Evolutionary conservation across 192 early-diverging fungal species (phyloP).

Genomic region (Spizellomyces sp.): DNA sequence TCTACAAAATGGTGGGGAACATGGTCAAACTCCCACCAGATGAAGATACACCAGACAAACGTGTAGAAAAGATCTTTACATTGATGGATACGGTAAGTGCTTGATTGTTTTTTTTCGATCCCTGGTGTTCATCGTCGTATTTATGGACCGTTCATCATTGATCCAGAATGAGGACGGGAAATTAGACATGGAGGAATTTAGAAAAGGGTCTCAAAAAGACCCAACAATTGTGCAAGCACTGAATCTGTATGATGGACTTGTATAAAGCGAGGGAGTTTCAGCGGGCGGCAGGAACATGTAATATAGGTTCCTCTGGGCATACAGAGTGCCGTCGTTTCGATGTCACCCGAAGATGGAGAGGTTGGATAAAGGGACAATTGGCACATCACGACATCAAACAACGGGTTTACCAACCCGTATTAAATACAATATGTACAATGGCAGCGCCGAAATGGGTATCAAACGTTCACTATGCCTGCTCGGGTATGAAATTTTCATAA

Average conservation of each 20-base stretch:
- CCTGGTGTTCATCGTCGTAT: too few relatives aligned
- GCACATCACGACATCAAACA: too few relatives aligned
- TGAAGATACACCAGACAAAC: conserved; percentile 89
- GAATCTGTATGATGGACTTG: conserved; percentile 82
- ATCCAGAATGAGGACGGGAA: conserved; percentile 75
- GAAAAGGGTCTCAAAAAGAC: conserved; percentile 84
- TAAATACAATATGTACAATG: too few relatives aligned
- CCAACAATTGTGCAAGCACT: conserved; percentile 86
- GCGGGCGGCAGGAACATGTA: not conserved
- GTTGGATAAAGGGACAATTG: too few relatives aligned
- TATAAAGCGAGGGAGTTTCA: conserved; percentile 42
- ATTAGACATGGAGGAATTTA: conserved; percentile 84
- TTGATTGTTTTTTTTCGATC: too few relatives aligned
- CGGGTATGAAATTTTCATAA: conserved; percentile 27
- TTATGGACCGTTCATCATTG: too few relatives aligned
- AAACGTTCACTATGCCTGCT: not conserved
- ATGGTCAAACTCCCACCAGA: conserved; percentile 89
- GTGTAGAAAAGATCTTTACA: conserved; percentile 85
- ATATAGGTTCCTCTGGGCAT: too few relatives aligned
- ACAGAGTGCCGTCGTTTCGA: too few relatives aligned
- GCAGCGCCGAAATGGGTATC: not conserved
- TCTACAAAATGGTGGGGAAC: conserved; percentile 92
- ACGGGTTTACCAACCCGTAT: too few relatives aligned
- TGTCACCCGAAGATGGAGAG: too few relatives aligned
- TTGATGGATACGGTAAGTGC: conserved; percentile 77